Evolutionary conservation across 2,329 filamentous ascomycete species (phyloP).

Genomic region (Fusarium concolor): DNA sequence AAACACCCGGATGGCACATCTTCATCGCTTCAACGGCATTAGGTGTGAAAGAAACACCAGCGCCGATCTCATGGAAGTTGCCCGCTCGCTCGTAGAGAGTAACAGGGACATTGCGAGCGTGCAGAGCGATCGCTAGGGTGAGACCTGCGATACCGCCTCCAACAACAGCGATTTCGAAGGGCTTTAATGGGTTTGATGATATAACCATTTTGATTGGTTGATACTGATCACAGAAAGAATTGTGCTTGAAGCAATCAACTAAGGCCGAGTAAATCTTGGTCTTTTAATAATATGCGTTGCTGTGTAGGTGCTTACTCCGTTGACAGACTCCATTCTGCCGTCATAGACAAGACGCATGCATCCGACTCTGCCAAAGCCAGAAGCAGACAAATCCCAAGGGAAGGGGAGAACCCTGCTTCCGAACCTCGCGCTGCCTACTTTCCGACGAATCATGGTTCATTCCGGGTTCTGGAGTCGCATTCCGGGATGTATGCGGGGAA

Average conservation of each 20-base stretch:
- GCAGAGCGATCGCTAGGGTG: conserved; percentile 60
- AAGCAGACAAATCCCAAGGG: not conserved
- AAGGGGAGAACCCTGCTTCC: conserved; percentile 18
- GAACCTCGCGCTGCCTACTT: conserved; percentile 3
- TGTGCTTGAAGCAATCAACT: not conserved
- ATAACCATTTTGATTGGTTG: not conserved
- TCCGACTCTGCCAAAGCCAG: not conserved
- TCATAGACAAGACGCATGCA: conserved; percentile 11
- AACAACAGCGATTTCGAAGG: conserved; percentile 57
- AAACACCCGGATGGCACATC: conserved; percentile 52
- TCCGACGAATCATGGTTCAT: not conserved
- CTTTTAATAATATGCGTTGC: not conserved
- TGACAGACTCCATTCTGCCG: not conserved
- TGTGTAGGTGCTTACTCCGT: not conserved
- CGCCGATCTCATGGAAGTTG: conserved; percentile 60
- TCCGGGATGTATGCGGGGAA: conserved; percentile 21
- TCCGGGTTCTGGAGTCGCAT: not conserved
- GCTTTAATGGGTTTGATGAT: conserved; percentile 17
- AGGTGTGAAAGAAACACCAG: conserved; percentile 64
- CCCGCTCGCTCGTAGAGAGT: conserved; percentile 61
- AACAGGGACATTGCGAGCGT: conserved; percentile 56
- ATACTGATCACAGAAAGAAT: not conserved
- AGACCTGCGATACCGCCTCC: conserved; percentile 65
- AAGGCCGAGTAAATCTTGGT: not conserved
- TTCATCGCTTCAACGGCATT: conserved; percentile 62